Evolutionary conservation across 306 rosid genomes (phyloP), one percentile per base, ranked within the genome.

Genomic region (Alnus rubra): DNA sequence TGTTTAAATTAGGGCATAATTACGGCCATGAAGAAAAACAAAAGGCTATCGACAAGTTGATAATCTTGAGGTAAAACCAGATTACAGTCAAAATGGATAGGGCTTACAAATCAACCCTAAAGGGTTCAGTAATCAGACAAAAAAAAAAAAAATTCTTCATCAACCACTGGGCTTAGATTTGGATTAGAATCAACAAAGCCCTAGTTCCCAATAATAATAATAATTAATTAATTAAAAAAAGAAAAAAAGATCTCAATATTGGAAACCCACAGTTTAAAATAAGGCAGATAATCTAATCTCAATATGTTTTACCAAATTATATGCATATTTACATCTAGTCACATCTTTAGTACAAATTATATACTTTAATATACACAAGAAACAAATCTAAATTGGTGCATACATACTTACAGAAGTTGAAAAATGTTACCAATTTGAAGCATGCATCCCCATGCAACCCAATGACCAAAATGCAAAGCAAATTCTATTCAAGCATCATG

Each of bases 361-460:
- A 37, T 44, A 11, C 48, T 69, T 55, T 0, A 56, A 62, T 37
- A 16, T 72, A 49, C 59, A 75, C 54, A 71, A 47, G 55, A 5
- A 71, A 37, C 50, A 70, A 50, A 79, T 55, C 31, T 14, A 62
- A 44, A 28, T 52, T 44, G 59, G 72, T 49, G 47, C 62, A 73
- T 14, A 15, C 50, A 70, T 65, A 65, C 63, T 58, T 69, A 74
- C 76, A 70, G 28, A 30, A 59, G 50, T 63, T 59, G 69, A 15
- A 74, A 50, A 55, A 31, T 19, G 30, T 48, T 18, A 62, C 51
- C 56, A 77, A 49, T 76, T 44, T 31, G 55, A 77, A 70, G 77
- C 70, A 42, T 69, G 49, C 65, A 62, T 73, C 81, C 19, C 77
- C 56, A 64, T n/a, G 53, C 15, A 65, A 73, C 35, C 50, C 31